Evolutionary conservation across 1,284 basidiomycete genomes (phyloP).

Genomic region (Ustilago esculenta): DNA sequence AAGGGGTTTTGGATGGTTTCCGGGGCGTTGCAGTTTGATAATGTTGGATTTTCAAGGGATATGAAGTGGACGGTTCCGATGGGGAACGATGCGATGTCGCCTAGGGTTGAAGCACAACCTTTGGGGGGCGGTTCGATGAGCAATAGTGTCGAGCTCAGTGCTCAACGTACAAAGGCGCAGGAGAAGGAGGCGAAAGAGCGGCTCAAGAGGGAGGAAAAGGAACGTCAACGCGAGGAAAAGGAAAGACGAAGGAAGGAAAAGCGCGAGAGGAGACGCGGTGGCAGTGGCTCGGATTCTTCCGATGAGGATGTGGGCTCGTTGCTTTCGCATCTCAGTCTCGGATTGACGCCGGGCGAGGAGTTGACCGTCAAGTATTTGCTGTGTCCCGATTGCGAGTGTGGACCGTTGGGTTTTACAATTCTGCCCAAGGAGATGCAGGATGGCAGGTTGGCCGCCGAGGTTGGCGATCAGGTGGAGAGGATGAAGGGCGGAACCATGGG

Average conservation of each 20-base stretch:
- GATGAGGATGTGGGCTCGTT: conserved; percentile 38
- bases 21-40: conserved; percentile 62
- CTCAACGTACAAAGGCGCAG: conserved; percentile 23
- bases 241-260: conserved; percentile 30
- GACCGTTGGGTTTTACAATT: conserved; percentile 63
- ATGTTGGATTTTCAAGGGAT: conserved; percentile 62
- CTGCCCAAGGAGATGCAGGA: conserved; percentile 48
- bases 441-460: conserved; percentile 52
- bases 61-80: conserved; percentile 52
- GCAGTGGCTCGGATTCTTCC: conserved; percentile 31
- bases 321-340: conserved; percentile 42
- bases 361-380: conserved; percentile 61
- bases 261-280: conserved; percentile 24
- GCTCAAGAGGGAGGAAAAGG: conserved; percentile 36
- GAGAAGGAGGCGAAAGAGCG: conserved; percentile 32
- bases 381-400: conserved; percentile 65
- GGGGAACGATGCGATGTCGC: conserved; percentile 6
- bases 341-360: conserved; percentile 48
- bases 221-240: conserved; percentile 29
- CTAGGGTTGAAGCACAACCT: background rate
- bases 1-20: conserved; percentile 60
- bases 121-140: conserved; percentile 6
- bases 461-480: conserved; percentile 51
- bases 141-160: conserved; percentile 5
- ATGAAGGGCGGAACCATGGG: conserved; percentile 25